Evolutionary conservation across 2,329 filamentous ascomycete genomes (phyloP).

Genomic region (Trichoderma simmonsii): DNA sequence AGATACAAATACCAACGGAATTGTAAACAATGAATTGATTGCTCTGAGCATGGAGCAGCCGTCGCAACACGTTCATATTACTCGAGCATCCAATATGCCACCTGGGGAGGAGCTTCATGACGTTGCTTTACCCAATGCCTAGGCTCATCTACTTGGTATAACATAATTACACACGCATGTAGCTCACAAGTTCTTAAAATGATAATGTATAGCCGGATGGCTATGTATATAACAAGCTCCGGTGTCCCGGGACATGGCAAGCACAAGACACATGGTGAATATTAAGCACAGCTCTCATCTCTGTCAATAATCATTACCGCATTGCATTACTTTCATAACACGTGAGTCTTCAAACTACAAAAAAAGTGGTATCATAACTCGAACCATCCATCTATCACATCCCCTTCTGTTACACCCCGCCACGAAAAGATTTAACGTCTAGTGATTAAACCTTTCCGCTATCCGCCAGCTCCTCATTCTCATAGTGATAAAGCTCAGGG

Average conservation of each 20-base stretch:
- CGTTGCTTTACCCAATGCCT: not conserved
- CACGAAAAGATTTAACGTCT: not conserved
- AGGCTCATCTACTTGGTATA: not conserved
- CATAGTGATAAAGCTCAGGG: slow-evolving; percentile 13
- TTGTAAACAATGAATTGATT: not conserved
- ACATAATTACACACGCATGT: not conserved
- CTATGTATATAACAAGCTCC: not conserved
- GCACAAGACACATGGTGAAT: not conserved
- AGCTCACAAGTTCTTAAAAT: not conserved
- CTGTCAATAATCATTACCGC: not conserved
- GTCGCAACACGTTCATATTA: not conserved
- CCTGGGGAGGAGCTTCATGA: not conserved
- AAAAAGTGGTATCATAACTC: slow-evolving; percentile 13
- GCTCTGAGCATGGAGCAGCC: not conserved
- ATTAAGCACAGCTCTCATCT: not conserved
- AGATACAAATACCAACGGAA: not conserved
- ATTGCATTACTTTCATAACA: not conserved
- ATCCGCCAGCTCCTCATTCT: slow-evolving; percentile 6
- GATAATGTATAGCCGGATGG: not conserved
- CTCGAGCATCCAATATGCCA: not conserved
- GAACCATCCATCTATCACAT: not conserved
- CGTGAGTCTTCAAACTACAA: not conserved
- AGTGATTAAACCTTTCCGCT: not conserved
- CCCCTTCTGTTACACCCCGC: not conserved
- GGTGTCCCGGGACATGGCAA: not conserved